Evolutionary conservation across 441 rosid species (phyloP).

Genomic region (Melastoma candidum): DNA sequence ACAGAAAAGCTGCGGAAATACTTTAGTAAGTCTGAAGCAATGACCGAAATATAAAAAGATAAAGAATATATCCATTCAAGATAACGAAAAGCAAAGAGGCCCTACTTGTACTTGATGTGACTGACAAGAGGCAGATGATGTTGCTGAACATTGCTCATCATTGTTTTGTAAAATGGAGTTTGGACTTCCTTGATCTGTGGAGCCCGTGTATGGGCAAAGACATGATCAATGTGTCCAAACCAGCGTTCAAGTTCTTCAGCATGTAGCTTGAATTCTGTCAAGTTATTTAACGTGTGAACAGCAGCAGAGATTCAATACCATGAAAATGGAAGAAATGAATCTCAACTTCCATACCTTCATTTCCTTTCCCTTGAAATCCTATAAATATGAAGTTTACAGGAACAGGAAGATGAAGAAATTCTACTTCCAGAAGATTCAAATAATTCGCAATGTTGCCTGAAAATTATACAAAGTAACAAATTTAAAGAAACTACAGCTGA

Average conservation of each 20-base stretch:
- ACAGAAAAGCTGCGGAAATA: conserved; percentile 66
- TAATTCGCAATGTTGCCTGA: conserved; percentile 84
- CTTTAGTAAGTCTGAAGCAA: conserved; percentile 8
- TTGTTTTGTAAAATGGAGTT: conserved; percentile 63
- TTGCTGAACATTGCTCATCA: conserved; percentile 44
- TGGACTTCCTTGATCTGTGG: conserved; percentile 72
- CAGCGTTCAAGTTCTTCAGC: conserved; percentile 93
- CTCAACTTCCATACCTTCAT: conserved; percentile 49
- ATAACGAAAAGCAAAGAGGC: conserved; percentile 6
- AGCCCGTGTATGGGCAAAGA: conserved; percentile 85
- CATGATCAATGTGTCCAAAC: conserved; percentile 88
- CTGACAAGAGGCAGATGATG: conserved; percentile 80
- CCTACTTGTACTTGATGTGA: conserved; percentile 86
- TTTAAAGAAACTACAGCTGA: neutral
- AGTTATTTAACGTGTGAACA: conserved; percentile 12
- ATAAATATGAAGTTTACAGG: conserved; percentile 94
- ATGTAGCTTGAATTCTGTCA: conserved; percentile 66
- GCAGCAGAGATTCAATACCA: conserved; percentile 6
- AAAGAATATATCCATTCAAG: conserved; percentile 1
- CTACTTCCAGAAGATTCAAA: conserved; percentile 80
- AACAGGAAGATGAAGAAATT: conserved; percentile 77
- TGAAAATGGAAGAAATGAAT: conserved; percentile 3
- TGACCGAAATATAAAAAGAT: conserved; percentile 9
- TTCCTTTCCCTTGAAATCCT: conserved; percentile 97
- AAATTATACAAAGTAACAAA: conserved; percentile 11